Base-by-base conservation (phyloP, 495 filamentous ascomycete genomes). In the Trypethelium eluteriae region DNA sequence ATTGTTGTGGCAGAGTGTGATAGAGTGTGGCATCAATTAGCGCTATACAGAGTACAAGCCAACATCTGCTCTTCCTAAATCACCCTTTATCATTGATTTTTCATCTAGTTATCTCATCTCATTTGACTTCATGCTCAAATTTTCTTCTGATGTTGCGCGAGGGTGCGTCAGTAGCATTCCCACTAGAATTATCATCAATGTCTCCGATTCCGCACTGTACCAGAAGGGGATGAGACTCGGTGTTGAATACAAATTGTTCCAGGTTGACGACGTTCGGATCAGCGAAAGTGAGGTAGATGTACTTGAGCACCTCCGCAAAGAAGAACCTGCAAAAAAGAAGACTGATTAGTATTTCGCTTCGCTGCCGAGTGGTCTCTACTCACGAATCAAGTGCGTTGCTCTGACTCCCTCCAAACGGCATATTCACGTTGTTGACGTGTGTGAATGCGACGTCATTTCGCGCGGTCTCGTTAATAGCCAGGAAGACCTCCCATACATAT, bases 221-320 rank as follows among this genome's bases (percentile, higher is more conserved):
- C 2, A 65, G 65, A 38, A 75, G 70, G 3, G 74, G 74, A 71
- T 76, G 74, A 14, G 73, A 70, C 61, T 76, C 74, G 5, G 74
- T 76, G 56, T 75, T 75, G 66, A 76, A 74, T 0, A 76, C 74
- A 61, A 70, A 76, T 62, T 75, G 69, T 44, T 75, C 70, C 34
- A 76, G 64, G 57, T 71, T 73, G 57, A 76, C 69, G 10, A 71
- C 38, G 44, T 68, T 53, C n/a, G 74, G 74, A 61, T 75, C 73
- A 49, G 70, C 70, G 65, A 76, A 76, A 11, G 71, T 65, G 46
- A 76, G 70, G 57, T 75, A 76, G 61, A 76, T 71, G 39, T 76
- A 76, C 70, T 76, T 76, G 68, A 96, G 78, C 18, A 92, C 94
- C 77, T 96, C 91, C 5, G 90, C 87, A 64, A 85, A 74, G 83